These are phyloP conservation scores for Exophiala phaeomuriformis DNA, from an alignment of 2,329 filamentous ascomycete species.

Conservation along the genomic window DNA sequence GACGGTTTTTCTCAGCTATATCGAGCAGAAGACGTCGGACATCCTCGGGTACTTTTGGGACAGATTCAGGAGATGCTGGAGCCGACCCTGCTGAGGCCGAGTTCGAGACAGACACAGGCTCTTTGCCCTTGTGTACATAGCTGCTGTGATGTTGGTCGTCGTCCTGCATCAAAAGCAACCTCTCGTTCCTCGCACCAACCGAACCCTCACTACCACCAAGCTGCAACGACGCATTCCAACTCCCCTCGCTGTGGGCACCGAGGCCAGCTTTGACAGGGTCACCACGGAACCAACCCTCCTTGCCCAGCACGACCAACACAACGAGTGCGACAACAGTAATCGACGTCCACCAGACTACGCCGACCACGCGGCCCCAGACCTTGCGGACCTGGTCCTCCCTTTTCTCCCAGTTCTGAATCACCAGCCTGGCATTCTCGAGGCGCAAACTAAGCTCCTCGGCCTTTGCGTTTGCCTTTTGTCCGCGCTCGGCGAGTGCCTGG, in stretches of 20 bases:
- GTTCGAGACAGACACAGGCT: too few species aligned
- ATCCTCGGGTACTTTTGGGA: slow-evolving; percentile 12
- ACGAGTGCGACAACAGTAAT: slow-evolving; percentile 12
- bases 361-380: slow-evolving; percentile 16
- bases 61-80: too few species aligned
- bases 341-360: slow-evolving; percentile 10
- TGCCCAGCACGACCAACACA: slow-evolving; percentile 9
- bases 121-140: too few species aligned
- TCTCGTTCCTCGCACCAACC: slow-evolving; percentile 1
- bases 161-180: not conserved
- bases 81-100: too few species aligned
- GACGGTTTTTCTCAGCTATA: slow-evolving; percentile 13
- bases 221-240: slow-evolving; percentile 12
- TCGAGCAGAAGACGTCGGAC: slow-evolving; percentile 12
- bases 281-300: slow-evolving; percentile 16
- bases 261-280: slow-evolving; percentile 14
- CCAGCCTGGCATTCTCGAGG: slow-evolving; percentile 34
- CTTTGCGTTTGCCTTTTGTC: slow-evolving; percentile 32
- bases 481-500: slow-evolving; percentile 34
- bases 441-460: slow-evolving; percentile 35
- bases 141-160: not conserved
- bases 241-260: slow-evolving; percentile 7
- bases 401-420: slow-evolving; percentile 39
- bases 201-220: slow-evolving; percentile 6
- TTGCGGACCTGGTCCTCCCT: slow-evolving; percentile 33